Evolutionary conservation across 2,329 filamentous ascomycete genomes (phyloP).

Genomic region (Fusarium xyrophilum): DNA sequence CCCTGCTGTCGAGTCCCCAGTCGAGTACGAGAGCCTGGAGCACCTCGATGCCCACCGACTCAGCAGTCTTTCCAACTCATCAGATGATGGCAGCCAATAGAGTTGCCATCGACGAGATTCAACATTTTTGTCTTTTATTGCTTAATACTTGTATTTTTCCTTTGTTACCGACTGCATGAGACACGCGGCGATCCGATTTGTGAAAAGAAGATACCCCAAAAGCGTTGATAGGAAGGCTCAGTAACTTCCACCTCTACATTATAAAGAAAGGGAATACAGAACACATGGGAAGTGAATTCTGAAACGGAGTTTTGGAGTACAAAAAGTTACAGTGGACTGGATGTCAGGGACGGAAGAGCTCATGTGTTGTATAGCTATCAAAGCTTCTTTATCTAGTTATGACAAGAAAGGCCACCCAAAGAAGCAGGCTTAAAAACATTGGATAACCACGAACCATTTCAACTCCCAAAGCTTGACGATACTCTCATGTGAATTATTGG

Average conservation of each 20-base stretch:
- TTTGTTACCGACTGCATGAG: conserved; percentile 35
- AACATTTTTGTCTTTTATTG: conserved; percentile 12
- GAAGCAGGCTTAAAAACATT: conserved; percentile 27
- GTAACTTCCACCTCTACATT: conserved; percentile 32
- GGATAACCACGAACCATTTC: conserved; percentile 21
- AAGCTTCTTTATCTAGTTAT: conserved; percentile 30
- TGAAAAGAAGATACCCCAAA: conserved; percentile 41
- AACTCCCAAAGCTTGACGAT: background rate
- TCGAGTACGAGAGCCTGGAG: conserved; percentile 52
- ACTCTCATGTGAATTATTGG: conserved; percentile 9
- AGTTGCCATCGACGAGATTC: background rate
- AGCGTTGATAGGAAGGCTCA: conserved; percentile 40
- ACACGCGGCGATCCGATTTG: conserved; percentile 41
- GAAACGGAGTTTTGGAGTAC: conserved; percentile 23
- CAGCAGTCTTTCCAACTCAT: conserved; percentile 34
- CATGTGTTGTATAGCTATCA: conserved; percentile 28
- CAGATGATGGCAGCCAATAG: conserved; percentile 29
- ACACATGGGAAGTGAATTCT: conserved; percentile 33
- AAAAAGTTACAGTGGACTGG: conserved; percentile 23
- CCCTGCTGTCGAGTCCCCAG: conserved; percentile 47
- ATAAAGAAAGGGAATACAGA: conserved; percentile 40
- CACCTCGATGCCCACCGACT: conserved; percentile 42
- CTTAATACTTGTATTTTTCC: conserved; percentile 22
- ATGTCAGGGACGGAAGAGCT: conserved; percentile 19
- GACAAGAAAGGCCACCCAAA: conserved; percentile 26